Conservation (phyloP, 805 yeast genomes). For the Kluyveromyces nonfermentans region DNA sequence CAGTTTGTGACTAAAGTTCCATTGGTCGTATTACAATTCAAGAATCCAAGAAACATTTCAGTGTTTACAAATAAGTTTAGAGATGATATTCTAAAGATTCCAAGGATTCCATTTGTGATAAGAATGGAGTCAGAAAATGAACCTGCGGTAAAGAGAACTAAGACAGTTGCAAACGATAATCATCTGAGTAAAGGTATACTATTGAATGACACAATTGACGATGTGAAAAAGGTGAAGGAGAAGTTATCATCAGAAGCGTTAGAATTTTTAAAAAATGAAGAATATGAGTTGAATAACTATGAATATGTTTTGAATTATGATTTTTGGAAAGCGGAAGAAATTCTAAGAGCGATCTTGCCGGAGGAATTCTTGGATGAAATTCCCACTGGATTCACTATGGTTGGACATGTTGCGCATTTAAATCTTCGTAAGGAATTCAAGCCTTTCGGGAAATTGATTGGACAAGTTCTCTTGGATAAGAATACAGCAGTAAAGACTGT, state of each 20-base stretch:
- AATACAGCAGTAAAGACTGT: slow-evolving; percentile 71
- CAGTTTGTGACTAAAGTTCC: slow-evolving; percentile 51
- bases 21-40: slow-evolving; percentile 59
- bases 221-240: slow-evolving; percentile 29
- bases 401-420: slow-evolving; percentile 93
- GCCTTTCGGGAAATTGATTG: slow-evolving; percentile 73
- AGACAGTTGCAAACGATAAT: slow-evolving; percentile 21
- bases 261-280: slow-evolving; percentile 38
- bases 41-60: slow-evolving; percentile 56
- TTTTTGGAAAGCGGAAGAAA: slow-evolving; percentile 87
- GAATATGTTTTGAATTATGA: slow-evolving; percentile 53
- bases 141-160: slow-evolving; percentile 9
- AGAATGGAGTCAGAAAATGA: slow-evolving; percentile 21
- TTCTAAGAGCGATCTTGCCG: slow-evolving; percentile 70
- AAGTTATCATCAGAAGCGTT: slow-evolving; percentile 36
- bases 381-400: slow-evolving; percentile 86
- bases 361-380: slow-evolving; percentile 52
- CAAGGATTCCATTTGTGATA: slow-evolving; percentile 64
- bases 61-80: slow-evolving; percentile 49
- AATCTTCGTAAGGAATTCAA: slow-evolving; percentile 77
- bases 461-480: slow-evolving; percentile 84
- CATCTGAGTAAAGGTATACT: slow-evolving; percentile 38
- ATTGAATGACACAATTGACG: slow-evolving; percentile 42
- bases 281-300: slow-evolving; percentile 43
- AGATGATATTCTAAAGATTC: slow-evolving; percentile 57